phyloP scores from a whole-genome alignment of 139 green algal genomes.

The Pedinophyceae sp. region DNA sequence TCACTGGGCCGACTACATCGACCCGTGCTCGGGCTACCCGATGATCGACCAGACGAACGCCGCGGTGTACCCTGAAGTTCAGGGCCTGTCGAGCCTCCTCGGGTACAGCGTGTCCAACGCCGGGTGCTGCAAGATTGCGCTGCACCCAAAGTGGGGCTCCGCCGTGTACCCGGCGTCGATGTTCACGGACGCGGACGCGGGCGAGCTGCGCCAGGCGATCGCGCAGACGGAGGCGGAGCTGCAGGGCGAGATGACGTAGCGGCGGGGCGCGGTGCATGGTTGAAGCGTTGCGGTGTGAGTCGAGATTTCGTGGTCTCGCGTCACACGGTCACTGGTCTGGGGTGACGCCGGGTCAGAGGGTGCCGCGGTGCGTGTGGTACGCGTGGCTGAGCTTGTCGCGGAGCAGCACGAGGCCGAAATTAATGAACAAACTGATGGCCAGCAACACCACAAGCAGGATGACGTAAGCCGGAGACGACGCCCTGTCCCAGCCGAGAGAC shows the following conservation, averaged over 20 bases:
- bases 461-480: no score
- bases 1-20: conserved; percentile 90
- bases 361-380: no score
- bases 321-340: no score
- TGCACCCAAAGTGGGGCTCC: conserved; percentile 80
- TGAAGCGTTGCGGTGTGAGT: no score
- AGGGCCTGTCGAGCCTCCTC: conserved; percentile 44
- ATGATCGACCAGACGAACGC: conserved; percentile 33
- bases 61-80: conserved; percentile 73
- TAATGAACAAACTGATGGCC: no score
- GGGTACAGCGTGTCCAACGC: conserved; percentile 46
- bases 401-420: no score
- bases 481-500: no score
- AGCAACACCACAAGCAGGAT: no score
- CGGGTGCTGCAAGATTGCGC: conserved; percentile 69
- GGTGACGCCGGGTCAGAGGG: no score
- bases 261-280: no score
- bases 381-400: no score
- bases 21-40: conserved; percentile 84
- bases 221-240: background rate
- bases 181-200: conserved; percentile 61
- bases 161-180: conserved; percentile 79
- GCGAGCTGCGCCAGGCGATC: conserved; percentile 28
- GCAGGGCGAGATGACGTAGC: background rate
- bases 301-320: no score